Conservation (phyloP, 140 eudicot genomes). For the Senecio squalidus region DNA sequence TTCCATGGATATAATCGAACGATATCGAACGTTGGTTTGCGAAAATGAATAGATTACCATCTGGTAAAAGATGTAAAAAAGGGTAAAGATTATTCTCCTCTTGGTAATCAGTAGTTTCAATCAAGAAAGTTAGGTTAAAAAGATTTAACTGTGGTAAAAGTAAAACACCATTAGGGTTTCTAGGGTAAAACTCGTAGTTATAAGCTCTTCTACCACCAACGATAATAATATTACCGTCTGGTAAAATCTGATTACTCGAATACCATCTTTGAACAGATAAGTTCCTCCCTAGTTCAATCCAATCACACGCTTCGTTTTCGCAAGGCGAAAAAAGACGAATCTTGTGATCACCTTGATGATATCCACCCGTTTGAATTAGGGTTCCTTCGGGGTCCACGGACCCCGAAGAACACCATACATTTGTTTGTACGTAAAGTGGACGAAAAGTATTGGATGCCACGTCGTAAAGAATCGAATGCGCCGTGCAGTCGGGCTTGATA, state of each 20-base stretch:
- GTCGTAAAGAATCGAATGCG: slow-evolving; percentile 70
- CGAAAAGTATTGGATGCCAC: slow-evolving; percentile 50
- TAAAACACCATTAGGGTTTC: slow-evolving; percentile 9
- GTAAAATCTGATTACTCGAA: slow-evolving; percentile 52
- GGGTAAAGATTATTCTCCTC: slow-evolving; percentile 95
- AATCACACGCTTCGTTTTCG: slow-evolving; percentile 32
- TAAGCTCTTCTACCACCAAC: slow-evolving; percentile 78
- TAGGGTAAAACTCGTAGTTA: slow-evolving; percentile 73
- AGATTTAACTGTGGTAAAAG: slow-evolving; percentile 1
- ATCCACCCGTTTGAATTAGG: slow-evolving; percentile 71
- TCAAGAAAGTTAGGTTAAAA: slow-evolving; percentile 41
- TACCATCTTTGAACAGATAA: slow-evolving; percentile 67
- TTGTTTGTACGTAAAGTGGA: slow-evolving; percentile 54
- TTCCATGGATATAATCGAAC: slow-evolving; percentile 44
- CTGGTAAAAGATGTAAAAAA: slow-evolving; percentile 60
- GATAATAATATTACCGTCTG: slow-evolving; percentile 73
- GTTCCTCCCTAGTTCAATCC: slow-evolving; percentile 52
- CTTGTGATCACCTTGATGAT: slow-evolving; percentile 49
- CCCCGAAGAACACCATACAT: slow-evolving; percentile 82
- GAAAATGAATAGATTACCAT: slow-evolving; percentile 70
- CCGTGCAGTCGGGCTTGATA: slow-evolving; percentile 43
- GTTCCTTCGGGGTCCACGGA: slow-evolving; percentile 51
- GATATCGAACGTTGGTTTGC: slow-evolving; percentile 64
- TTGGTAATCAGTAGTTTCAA: slow-evolving; percentile 48
- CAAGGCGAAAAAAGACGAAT: slow-evolving; percentile 65